Percentiles rank a stretch among this genome's conserved stretches.
phyloP scores from a whole-genome alignment of 768 basidiomycete genomes.

The Boletus reticuloceps region DNA sequence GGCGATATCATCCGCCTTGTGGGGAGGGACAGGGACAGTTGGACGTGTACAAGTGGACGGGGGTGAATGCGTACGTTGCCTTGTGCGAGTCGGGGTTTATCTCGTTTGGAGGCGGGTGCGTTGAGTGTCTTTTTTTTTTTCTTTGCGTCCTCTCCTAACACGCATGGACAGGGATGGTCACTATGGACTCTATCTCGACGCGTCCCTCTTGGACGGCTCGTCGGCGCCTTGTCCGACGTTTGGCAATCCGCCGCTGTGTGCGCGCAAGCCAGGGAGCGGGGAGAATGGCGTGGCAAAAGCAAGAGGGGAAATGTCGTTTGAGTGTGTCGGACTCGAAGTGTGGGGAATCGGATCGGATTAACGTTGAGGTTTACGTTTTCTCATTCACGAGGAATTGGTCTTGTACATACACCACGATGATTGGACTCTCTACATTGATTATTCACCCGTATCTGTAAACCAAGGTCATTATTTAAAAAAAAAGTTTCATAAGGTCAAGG shows the following conservation, averaged over 20 bases:
- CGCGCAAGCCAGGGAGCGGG: constrained; percentile 17
- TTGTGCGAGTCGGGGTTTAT: constrained; percentile 78
- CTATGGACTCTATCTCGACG: constrained; percentile 88
- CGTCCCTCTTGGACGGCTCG: constrained; percentile 76
- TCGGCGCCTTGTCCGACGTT: constrained; percentile 86
- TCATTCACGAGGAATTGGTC: no score
- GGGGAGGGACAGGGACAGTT: constrained; percentile 34
- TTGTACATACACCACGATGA: no score
- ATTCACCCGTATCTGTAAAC: no score
- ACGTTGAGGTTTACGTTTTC: no score
- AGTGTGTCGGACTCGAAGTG: constrained; percentile 89
- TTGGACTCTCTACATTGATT: no score
- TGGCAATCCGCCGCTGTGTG: constrained; percentile 79
- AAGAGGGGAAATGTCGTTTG: constrained; percentile 61
- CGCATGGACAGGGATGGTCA: constrained; percentile 53
- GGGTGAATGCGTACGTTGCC: constrained; percentile 86
- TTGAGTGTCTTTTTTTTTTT: neutral
- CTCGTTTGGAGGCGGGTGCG: constrained; percentile 89
- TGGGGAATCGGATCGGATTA: constrained; percentile 63
- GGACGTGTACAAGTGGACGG: constrained; percentile 78
- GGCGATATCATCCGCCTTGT: constrained; percentile 51
- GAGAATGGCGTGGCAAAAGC: constrained; percentile 23
- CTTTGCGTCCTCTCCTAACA: neutral
- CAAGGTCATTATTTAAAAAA: no score
- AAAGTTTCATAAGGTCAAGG: no score